Evolutionary conservation across 1,139 yeast species (phyloP).

Genomic region (Debaryomyces coudertii): DNA sequence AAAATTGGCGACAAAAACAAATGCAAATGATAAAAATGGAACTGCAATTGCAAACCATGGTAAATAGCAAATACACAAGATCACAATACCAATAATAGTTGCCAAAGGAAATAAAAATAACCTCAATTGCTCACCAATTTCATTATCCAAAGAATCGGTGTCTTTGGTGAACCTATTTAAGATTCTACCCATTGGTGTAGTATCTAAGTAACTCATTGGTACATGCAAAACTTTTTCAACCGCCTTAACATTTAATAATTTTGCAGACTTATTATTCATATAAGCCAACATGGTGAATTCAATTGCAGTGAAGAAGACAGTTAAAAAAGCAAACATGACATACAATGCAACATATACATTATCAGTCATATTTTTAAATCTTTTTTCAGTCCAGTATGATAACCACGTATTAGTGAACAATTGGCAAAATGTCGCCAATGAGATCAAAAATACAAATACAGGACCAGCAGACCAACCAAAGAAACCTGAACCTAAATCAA

Average conservation of each 20-base stretch:
- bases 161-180: constrained; percentile 60
- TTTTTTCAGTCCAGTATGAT: constrained; percentile 39
- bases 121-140: constrained; percentile 48
- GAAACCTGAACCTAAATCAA: constrained; percentile 45
- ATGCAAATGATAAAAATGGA: constrained; percentile 38
- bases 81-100: constrained; percentile 43
- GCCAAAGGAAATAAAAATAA: constrained; percentile 45
- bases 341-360: constrained; percentile 37
- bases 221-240: constrained; percentile 43
- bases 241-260: constrained; percentile 40
- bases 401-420: constrained; percentile 47
- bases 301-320: constrained; percentile 51
- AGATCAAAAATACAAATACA: constrained; percentile 38
- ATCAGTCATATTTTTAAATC: constrained; percentile 27
- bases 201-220: constrained; percentile 50
- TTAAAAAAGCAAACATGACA: constrained; percentile 37
- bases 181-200: constrained; percentile 50
- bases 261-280: constrained; percentile 50
- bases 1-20: constrained; percentile 39
- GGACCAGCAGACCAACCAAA: constrained; percentile 35
- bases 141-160: constrained; percentile 51
- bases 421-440: constrained; percentile 43
- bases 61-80: constrained; percentile 47
- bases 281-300: constrained; percentile 60
- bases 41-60: constrained; percentile 53